phyloP scores from a whole-genome alignment of 768 basidiomycete genomes.

The Mycena belliarum region DNA sequence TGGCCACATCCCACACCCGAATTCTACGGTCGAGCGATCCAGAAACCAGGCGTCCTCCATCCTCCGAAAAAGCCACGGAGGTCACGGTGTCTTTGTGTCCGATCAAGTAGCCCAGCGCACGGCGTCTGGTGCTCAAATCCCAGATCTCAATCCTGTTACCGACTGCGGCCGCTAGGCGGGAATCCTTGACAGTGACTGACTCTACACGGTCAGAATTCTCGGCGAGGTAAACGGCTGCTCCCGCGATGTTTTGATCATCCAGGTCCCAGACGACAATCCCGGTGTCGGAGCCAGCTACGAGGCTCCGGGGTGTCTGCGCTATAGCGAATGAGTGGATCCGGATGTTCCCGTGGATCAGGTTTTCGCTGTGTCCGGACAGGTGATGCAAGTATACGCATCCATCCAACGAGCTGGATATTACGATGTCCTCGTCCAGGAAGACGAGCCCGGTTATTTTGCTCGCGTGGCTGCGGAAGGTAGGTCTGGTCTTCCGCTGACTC shows the following conservation, averaged over 20 bases:
- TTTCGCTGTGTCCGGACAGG: neutral
- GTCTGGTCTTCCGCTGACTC: neutral
- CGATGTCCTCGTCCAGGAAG: neutral
- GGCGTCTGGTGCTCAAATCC: neutral
- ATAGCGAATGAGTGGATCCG: neutral
- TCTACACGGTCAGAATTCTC: neutral
- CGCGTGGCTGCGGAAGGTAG: neutral
- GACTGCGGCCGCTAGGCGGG: conserved; percentile 4
- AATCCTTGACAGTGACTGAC: neutral
- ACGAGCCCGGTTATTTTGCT: neutral
- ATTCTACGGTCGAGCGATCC: conserved; percentile 19
- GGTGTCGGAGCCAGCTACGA: conserved; percentile 3
- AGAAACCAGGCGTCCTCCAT: conserved; percentile 24
- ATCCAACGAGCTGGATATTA: conserved; percentile 11
- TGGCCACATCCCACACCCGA: conserved; percentile 8
- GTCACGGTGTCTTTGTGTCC: conserved; percentile 21
- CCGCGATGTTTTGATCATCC: neutral
- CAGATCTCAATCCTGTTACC: conserved; percentile 5
- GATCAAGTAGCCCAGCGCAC: neutral
- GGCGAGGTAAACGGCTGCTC: neutral
- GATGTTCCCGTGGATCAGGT: neutral
- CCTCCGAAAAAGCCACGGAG: conserved; percentile 22
- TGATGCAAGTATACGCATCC: neutral
- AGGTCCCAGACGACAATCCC: conserved; percentile 4
- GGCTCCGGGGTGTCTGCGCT: neutral